These are phyloP conservation scores for Peltaster fructicola DNA, from an alignment of 2,329 filamentous ascomycete genomes.

Conservation along the genomic window DNA sequence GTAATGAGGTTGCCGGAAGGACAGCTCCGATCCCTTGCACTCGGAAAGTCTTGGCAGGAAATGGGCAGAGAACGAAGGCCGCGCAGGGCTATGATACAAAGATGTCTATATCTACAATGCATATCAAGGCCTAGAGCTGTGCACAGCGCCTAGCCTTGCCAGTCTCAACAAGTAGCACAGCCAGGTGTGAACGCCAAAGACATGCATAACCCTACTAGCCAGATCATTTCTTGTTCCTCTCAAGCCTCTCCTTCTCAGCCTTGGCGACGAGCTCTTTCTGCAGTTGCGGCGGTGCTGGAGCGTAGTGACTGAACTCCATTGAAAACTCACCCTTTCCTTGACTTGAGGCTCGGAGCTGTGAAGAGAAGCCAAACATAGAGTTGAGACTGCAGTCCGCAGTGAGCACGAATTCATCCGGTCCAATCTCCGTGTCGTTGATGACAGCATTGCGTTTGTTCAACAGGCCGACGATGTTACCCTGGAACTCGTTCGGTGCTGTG, in stretches of 20 bases:
- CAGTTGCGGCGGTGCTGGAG: slow-evolving; percentile 67
- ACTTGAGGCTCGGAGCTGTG: slow-evolving; percentile 75
- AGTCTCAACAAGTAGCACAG: no score
- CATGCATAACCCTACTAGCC: slow-evolving; percentile 1
- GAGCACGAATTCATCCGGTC: slow-evolving; percentile 82
- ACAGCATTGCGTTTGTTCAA: slow-evolving; percentile 94
- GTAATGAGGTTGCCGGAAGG: no score
- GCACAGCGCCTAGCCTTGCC: no score
- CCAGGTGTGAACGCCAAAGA: no score
- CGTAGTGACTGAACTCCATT: slow-evolving; percentile 98
- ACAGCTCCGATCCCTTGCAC: no score
- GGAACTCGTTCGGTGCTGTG: slow-evolving; percentile 90
- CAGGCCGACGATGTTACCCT: slow-evolving; percentile 84
- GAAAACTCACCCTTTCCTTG: slow-evolving; percentile 97
- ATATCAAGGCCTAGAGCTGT: no score
- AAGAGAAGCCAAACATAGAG: slow-evolving; percentile 94
- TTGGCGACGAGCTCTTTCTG: slow-evolving; percentile 61
- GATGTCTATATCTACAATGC: no score
- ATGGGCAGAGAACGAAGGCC: no score
- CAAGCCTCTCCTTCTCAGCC: slow-evolving; percentile 48
- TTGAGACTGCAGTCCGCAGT: slow-evolving; percentile 86
- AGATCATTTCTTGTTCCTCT: slow-evolving; percentile 45
- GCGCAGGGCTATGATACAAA: no score
- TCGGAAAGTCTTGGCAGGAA: no score
- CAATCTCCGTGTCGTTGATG: slow-evolving; percentile 90